Evolutionary conservation across 345 rosid genomes (phyloP), one percentile per base, ranked within the genome.

Genomic region (Citrus cavaleriei): DNA sequence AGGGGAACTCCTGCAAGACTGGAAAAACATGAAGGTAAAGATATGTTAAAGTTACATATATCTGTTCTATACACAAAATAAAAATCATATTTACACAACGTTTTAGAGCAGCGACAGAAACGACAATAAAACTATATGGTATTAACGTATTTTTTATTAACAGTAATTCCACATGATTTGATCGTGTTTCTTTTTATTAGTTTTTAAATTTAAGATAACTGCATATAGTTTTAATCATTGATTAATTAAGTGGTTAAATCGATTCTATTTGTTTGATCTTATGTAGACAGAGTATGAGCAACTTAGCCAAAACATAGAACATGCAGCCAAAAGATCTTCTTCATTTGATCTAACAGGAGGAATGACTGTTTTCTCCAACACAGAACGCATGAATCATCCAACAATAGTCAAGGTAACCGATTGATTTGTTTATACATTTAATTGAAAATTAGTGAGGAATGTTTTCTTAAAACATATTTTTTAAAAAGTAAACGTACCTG

Each of bases 351-450:
- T 68, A 25, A 81, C 62, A 0, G 87, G 82, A 4, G 93, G 88
- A 34, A 83, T 83, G 22, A 77, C 85, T 37, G 84, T 32, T 72
- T 94, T 91, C 75, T 57, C 82, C 14, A 77, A 86, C 24, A 19
- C 69, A 22, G 89, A 88, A 25, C 78, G 34, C 18, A 62, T 10
- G 68, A 88, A 90, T 80, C 95, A 91, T 81, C 86, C 92, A n/a
- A 71, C 90, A 0, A 90, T 91, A 28, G 71, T 93, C 19, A 89
- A 89, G 95, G 96, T 90, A 77, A 0, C 66, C 58, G 19, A 4
- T 54, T 54, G 58, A 46, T 46, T 46, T 46, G 18, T 46, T 46
- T 46, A 13, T 13, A 46, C 51, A 12, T 51, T 71, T 5, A 19
- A 27, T 49, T 9, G 18, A 6, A 57, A 1, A 8, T 10, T 57